Base-by-base conservation (phyloP, 208 protist species). In the Wallacemonas rigidus region DNA sequence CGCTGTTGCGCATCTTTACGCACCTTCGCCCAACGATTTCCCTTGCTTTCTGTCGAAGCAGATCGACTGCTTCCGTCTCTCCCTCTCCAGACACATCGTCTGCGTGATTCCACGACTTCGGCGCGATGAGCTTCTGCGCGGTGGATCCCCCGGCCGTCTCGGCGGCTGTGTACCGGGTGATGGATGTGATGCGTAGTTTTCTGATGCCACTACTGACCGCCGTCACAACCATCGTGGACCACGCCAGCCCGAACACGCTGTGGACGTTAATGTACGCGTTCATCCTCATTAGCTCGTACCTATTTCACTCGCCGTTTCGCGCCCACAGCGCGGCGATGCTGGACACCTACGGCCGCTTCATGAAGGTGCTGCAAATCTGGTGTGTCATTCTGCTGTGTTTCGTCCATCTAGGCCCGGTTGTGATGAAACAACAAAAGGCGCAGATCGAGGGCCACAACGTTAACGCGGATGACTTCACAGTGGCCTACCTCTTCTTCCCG, bases 281-380 rank as follows among this genome's bases (percentile, higher is more conserved):
- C 26, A 72, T 85, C 9, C 43, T 95, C 26, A 62, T 69, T 8
- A 73, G 74, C 38, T 83, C 82, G 44, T 95, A 92, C 67, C 75
- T 95, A 26, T 93, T 93, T 51, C 88, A 93, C 75, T 85, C 88
- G 0, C 90, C 90, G 2, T 93, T 95, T 63, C 90, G 87, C 40
- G 72, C 81, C 0, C 80, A 92, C 73, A 77, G 63, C 44, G 75
- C 65, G 39, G 67, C 77, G 5, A 58, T 75, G 3, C 77, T 70
- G 15, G 90, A 93, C 70, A 79, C 69, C 43, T 93, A 95, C 63
- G 83, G 84, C 9, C 81, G 77, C 3, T 7, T 92, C 15, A 90
- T 81, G 7, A 91, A 89, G 60, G 70, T 92, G 43, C 74, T 89
- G 7, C 90, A 95, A 55, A 81, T 75, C 8, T 93, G 90, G 87